These are phyloP conservation scores for Lyophyllum decastes DNA, from an alignment of 768 basidiomycete genomes.

Conservation along the genomic window DNA sequence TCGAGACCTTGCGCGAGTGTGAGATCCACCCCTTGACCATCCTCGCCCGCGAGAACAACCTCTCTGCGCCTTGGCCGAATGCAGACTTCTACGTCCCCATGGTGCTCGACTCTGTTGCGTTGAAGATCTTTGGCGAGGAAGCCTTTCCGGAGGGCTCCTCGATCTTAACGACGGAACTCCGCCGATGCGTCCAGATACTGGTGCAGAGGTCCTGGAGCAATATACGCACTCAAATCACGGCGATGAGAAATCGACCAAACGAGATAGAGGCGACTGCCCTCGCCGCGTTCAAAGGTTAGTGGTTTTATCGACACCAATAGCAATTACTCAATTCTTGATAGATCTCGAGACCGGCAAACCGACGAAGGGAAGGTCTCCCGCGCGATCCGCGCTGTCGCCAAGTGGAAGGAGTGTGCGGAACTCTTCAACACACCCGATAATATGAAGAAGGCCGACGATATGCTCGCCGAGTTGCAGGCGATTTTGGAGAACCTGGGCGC, in stretches of 20 bases:
- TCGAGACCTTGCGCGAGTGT: slow-evolving; percentile 2
- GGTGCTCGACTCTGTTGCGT: slow-evolving; percentile 6
- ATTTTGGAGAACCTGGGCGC: slow-evolving; percentile 7
- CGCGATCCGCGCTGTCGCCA: slow-evolving; percentile 6
- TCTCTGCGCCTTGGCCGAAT: too few relatives aligned
- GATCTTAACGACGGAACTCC: neutral
- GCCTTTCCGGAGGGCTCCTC: neutral
- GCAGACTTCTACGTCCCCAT: neutral
- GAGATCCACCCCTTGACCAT: slow-evolving; percentile 11
- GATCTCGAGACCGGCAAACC: neutral
- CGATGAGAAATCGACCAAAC: neutral
- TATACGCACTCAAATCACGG: neutral
- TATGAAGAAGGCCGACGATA: too few relatives aligned
- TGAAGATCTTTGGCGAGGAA: slow-evolving; percentile 11
- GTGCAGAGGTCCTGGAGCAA: slow-evolving; percentile 9
- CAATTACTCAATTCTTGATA: neutral
- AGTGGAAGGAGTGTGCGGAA: slow-evolving; percentile 4
- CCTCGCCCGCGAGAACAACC: neutral
- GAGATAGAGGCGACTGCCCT: neutral
- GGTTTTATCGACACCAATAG: neutral
- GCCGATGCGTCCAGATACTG: neutral
- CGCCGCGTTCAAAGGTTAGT: slow-evolving; percentile 11
- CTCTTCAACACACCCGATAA: slow-evolving; percentile 2
- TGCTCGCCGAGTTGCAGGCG: neutral
- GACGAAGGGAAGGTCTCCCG: slow-evolving; percentile 2